phyloP scores from a whole-genome alignment of 108 stramenopile genomes.

The Schizochytrium sp. region DNA sequence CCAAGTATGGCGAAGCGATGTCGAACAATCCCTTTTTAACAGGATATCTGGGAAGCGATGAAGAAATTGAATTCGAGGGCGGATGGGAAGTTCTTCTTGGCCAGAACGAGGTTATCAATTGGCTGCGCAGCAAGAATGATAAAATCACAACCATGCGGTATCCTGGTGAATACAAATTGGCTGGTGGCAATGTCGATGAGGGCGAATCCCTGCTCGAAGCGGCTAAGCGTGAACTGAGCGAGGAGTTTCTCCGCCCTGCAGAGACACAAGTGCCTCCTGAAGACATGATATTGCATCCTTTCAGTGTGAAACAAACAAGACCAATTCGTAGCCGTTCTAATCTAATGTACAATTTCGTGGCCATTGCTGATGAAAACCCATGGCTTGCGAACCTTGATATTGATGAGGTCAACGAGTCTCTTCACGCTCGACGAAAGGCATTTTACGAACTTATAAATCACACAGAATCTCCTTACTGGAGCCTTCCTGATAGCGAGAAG shows the following conservation, averaged over 20 bases:
- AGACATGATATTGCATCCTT: slow-evolving; percentile 34
- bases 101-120: slow-evolving; percentile 53
- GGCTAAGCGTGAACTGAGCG: slow-evolving; percentile 67
- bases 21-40: background rate
- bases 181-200: slow-evolving; percentile 68
- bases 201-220: slow-evolving; percentile 68
- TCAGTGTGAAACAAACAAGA: slow-evolving; percentile 42
- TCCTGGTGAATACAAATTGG: slow-evolving; percentile 48
- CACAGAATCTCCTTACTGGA: slow-evolving; percentile 35
- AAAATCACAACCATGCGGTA: slow-evolving; percentile 57
- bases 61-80: slow-evolving; percentile 2
- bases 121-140: slow-evolving; percentile 33
- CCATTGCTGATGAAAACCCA: slow-evolving; percentile 32
- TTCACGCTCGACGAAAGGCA: background rate
- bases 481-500: background rate
- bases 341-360: slow-evolving; percentile 58
- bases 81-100: slow-evolving; percentile 57
- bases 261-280: slow-evolving; percentile 46
- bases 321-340: slow-evolving; percentile 39
- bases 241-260: slow-evolving; percentile 62
- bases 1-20: slow-evolving; percentile 23
- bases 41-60: background rate
- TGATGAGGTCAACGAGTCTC: slow-evolving; percentile 40
- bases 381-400: slow-evolving; percentile 57
- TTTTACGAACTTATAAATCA: slow-evolving; percentile 9